phyloP scores from a whole-genome alignment of 768 basidiomycete species.

The Phlebiopsis gigantea region DNA sequence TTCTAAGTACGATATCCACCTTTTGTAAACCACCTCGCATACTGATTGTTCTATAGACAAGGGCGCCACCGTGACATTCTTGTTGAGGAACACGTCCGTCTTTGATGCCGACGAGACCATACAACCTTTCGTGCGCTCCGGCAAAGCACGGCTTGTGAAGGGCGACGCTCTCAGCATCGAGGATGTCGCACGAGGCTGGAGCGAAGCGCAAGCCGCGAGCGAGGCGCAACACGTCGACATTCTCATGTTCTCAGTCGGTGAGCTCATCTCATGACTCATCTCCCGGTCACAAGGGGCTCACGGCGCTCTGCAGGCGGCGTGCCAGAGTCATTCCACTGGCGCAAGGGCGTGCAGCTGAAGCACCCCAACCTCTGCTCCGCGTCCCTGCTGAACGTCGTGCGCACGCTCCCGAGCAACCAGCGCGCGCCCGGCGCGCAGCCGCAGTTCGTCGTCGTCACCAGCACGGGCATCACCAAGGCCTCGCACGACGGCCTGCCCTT shows the following conservation, averaged over 20 bases:
- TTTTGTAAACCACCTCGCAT: neutral
- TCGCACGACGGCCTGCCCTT: constrained; percentile 44
- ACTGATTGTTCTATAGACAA: constrained; percentile 31
- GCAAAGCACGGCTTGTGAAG: constrained; percentile 48
- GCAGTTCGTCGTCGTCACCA: constrained; percentile 49
- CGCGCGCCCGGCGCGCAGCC: constrained; percentile 30
- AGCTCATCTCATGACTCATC: constrained; percentile 15
- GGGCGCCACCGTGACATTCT: constrained; percentile 58
- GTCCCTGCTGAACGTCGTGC: constrained; percentile 48
- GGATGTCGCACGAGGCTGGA: constrained; percentile 51
- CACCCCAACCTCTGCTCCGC: constrained; percentile 57
- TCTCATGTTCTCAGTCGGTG: constrained; percentile 60
- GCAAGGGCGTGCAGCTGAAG: constrained; percentile 39
- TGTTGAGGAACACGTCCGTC: constrained; percentile 45
- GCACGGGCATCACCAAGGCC: constrained; percentile 42
- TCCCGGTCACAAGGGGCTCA: neutral
- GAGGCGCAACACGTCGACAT: constrained; percentile 38
- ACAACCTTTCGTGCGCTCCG: constrained; percentile 44
- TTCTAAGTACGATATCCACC: constrained; percentile 24
- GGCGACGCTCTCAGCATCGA: constrained; percentile 55
- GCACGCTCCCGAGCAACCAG: constrained; percentile 40
- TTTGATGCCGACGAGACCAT: constrained; percentile 53
- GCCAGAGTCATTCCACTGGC: neutral
- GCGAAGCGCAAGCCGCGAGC: constrained; percentile 17
- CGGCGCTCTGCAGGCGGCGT: constrained; percentile 19